phyloP scores from a whole-genome alignment of 257 asterid species.

The Striga asiatica region DNA sequence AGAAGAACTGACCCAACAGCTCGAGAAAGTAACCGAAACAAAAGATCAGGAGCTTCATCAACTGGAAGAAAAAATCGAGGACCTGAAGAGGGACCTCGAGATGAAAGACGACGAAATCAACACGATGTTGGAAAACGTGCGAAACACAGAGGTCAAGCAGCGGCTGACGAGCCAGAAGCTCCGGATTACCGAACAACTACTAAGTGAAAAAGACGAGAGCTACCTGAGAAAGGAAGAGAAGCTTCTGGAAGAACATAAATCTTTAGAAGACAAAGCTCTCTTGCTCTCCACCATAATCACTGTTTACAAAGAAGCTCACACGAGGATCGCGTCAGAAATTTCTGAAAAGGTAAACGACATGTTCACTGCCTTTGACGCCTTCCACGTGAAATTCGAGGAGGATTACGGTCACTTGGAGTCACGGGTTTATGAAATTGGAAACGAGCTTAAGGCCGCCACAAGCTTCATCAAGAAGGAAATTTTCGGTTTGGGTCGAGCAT shows the following conservation, averaged over 20 bases:
- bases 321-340: slow-evolving; percentile 25
- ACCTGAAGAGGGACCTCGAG: slow-evolving; percentile 55
- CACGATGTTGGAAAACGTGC: slow-evolving; percentile 49
- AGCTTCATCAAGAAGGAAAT: slow-evolving; percentile 48
- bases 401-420: slow-evolving; percentile 75
- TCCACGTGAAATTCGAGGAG: slow-evolving; percentile 69
- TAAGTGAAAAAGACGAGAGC: slow-evolving; percentile 53
- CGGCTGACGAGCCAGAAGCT: slow-evolving; percentile 70
- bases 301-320: slow-evolving; percentile 41
- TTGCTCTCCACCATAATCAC: no score
- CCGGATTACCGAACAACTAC: slow-evolving; percentile 59
- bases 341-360: slow-evolving; percentile 42
- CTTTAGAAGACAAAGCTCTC: slow-evolving; percentile 36
- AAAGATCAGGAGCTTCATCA: slow-evolving; percentile 40
- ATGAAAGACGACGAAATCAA: slow-evolving; percentile 65
- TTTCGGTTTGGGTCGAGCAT: slow-evolving; percentile 24
- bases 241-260: slow-evolving; percentile 32
- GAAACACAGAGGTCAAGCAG: slow-evolving; percentile 64
- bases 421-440: slow-evolving; percentile 53
- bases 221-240: slow-evolving; percentile 45
- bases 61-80: slow-evolving; percentile 49
- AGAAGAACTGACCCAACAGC: no score
- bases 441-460: slow-evolving; percentile 46
- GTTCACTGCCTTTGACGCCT: slow-evolving; percentile 39
- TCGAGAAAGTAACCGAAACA: slow-evolving; percentile 16